Conservation (phyloP, 345 rosid genomes). For the Hirschfeldia incana region DNA sequence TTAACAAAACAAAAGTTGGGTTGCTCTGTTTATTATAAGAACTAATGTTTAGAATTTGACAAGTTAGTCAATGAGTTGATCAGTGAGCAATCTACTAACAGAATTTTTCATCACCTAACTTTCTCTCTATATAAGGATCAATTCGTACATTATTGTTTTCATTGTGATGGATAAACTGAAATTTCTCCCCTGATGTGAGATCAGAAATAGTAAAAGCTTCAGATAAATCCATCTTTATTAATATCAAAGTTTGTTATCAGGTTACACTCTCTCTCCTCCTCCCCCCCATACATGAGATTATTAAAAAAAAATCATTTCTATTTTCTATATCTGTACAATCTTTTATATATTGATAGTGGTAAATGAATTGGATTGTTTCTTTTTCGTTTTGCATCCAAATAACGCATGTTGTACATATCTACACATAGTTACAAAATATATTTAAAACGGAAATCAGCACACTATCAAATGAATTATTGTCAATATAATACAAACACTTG, state of each 20-base stretch:
- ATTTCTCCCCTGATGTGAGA: not conserved
- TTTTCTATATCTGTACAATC: not conserved
- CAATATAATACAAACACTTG: not conserved
- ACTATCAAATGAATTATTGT: not conserved
- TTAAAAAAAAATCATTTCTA: too few relatives aligned
- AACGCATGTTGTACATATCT: not conserved
- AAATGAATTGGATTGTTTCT: not conserved
- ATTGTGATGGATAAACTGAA: not conserved
- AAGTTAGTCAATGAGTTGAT: not conserved
- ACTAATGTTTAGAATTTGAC: not conserved
- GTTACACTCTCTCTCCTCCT: not conserved
- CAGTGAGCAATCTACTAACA: not conserved
- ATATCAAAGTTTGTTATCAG: not conserved
- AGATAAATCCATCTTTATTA: not conserved
- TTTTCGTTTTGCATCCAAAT: not conserved
- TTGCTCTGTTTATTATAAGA: too few relatives aligned
- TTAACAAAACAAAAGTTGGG: not conserved
- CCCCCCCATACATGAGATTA: not conserved
- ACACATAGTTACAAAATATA: not conserved
- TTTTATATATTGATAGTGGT: not conserved
- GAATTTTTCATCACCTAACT: not conserved
- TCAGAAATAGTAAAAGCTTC: not conserved
- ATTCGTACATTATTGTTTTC: not conserved
- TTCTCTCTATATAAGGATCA: not conserved
- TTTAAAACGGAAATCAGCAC: not conserved